phyloP scores from a whole-genome alignment of 2,329 filamentous ascomycete species.

The Aureobasidium leucospermi region DNA sequence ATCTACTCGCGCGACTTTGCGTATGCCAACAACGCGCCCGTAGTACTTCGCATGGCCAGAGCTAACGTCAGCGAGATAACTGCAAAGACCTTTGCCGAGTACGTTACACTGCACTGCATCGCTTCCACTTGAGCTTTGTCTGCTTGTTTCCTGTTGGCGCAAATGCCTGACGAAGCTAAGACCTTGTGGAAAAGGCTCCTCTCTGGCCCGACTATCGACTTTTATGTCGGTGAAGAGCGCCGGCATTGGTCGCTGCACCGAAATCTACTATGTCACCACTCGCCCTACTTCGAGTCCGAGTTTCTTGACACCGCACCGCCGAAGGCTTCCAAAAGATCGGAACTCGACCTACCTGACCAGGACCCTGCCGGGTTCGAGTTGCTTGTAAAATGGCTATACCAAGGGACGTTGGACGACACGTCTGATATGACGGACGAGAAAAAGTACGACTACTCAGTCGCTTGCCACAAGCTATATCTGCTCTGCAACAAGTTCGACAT shows the following conservation, averaged over 20 bases:
- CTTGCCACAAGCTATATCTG: constrained; percentile 46
- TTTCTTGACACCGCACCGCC: constrained; percentile 28
- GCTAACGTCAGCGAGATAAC: constrained; percentile 40
- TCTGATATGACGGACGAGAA: constrained; percentile 38
- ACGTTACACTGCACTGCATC: constrained; percentile 36
- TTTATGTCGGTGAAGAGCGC: constrained; percentile 42
- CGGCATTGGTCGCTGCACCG: constrained; percentile 47
- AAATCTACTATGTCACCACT: constrained; percentile 47
- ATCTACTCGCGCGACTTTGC: constrained; percentile 37
- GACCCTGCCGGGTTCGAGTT: constrained; percentile 47
- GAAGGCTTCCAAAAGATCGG: constrained; percentile 29
- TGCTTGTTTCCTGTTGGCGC: constrained; percentile 17
- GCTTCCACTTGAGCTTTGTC: constrained; percentile 13
- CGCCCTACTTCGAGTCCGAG: constrained; percentile 37
- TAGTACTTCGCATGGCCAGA: constrained; percentile 38
- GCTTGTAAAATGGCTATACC: constrained; percentile 51
- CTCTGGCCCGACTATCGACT: constrained; percentile 45
- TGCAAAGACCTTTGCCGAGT: constrained; percentile 47
- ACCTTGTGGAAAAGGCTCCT: constrained; percentile 42
- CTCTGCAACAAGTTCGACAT: constrained; percentile 47
- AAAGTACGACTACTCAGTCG: constrained; percentile 49
- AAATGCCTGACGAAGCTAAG: constrained; percentile 32
- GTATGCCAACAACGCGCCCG: constrained; percentile 32
- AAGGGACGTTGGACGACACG: constrained; percentile 45
- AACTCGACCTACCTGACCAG: constrained; percentile 41